A percentile compares a stretch with the other conserved stretches of the same genome.
phyloP scores from a whole-genome alignment of 768 basidiomycete genomes.

The Russula abietina region DNA sequence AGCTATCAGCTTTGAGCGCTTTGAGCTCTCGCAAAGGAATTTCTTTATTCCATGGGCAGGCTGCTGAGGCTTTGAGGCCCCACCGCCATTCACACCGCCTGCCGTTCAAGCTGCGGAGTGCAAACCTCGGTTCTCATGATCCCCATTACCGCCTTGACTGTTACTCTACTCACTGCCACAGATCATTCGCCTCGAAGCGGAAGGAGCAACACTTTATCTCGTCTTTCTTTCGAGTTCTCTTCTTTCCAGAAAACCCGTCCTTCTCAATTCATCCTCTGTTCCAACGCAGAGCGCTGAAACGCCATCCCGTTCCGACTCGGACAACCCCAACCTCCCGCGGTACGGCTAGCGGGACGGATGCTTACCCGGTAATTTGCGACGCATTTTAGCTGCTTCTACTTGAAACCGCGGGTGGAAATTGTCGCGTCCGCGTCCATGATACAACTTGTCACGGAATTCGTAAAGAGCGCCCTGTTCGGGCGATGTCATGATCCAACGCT shows the following conservation, averaged over 20 bases:
- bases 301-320: neutral
- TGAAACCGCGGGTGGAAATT: conserved; percentile 42
- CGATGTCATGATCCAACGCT: conserved; percentile 30
- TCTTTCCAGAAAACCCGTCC: too few relatives aligned
- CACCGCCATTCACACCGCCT: too few relatives aligned
- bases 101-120: too few relatives aligned
- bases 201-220: too few relatives aligned
- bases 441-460: conserved; percentile 32
- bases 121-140: too few relatives aligned
- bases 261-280: too few relatives aligned
- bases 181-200: too few relatives aligned
- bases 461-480: conserved; percentile 40
- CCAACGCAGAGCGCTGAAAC: neutral
- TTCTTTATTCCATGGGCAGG: neutral
- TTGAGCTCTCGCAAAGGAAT: too few relatives aligned
- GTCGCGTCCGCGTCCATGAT: conserved; percentile 46
- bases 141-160: too few relatives aligned
- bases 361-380: conserved; percentile 43
- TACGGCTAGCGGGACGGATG: neutral
- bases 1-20: too few relatives aligned
- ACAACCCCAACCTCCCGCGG: neutral
- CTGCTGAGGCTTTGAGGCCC: too few relatives aligned
- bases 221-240: too few relatives aligned
- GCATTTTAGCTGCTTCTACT: conserved; percentile 58
- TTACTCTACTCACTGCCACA: neutral